Base-by-base conservation (phyloP, 306 rosid genomes). In the Cucurbita moschata region DNA sequence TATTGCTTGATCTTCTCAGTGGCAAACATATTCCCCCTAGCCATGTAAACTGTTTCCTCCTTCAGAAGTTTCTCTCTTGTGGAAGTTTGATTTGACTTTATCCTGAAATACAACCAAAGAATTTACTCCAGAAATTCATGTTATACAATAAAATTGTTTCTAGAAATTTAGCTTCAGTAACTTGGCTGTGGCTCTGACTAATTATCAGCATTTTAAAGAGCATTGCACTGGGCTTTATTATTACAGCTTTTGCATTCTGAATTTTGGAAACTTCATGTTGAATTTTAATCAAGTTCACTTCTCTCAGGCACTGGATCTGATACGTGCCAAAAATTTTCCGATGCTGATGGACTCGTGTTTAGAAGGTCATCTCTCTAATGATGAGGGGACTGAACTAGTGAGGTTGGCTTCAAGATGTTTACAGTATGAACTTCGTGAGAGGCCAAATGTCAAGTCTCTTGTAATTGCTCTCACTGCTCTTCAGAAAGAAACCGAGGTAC, bases 21-120 rank as follows among this genome's bases (percentile, higher is more conserved):
- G 97, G 97, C 79, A 92, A 92, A 81, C 97, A 92, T 81, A 92
- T 92, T 40, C 97, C 97, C 30, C 97, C 96, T 0, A 89, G 96
- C 81, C 97, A 89, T 83, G 97, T 92, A 87, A 51, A 57, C 60
- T 60, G 72, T 73, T 68, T 52, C 18, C 77, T 46, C 59, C 23
- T 47, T 74, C 56, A 15, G 77, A 39, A 51, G 65, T 80, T 80
- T 74, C 51, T 60, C 79, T 74, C 65, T 49, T 9, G 57, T 61
- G 70, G 66, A 78, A 56, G 58, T 71, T 74, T 79, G 73, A 57
- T 70, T 47, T 3, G 79, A 75, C 53, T 72, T 60, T 69, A 42
- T 59, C 74, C 72, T 44, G 47, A 30, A 51, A 44, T 47, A 13
- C 21, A 13, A 68, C 65, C 42, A 46, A 46, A 73, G 52, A 30